These are phyloP conservation scores for Iberis pinnata DNA, from an alignment of 345 rosid species.

Conservation along the genomic window DNA sequence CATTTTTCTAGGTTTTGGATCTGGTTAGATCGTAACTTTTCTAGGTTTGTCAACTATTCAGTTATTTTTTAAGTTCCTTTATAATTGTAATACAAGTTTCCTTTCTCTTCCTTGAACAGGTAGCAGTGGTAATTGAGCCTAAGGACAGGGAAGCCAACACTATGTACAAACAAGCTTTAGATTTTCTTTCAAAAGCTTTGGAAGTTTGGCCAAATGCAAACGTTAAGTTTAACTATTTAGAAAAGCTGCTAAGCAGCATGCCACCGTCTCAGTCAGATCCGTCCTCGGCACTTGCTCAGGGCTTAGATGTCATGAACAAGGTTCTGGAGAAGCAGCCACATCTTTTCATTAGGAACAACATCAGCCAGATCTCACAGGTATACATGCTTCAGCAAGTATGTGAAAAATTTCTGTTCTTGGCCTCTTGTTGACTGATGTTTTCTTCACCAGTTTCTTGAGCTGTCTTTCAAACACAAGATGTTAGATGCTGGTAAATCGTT, in stretches of 20 bases:
- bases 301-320: conserved; percentile 96
- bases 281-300: conserved; percentile 89
- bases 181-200: conserved; percentile 85
- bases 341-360: conserved; percentile 80
- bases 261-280: conserved; percentile 95
- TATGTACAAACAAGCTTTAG: conserved; percentile 89
- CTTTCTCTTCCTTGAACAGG: conserved; percentile 42
- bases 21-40: too few relatives aligned
- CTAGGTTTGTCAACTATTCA: too few relatives aligned
- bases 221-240: conserved; percentile 89
- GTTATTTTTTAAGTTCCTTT: conserved; percentile 8
- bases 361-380: conserved; percentile 88
- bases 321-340: conserved; percentile 96
- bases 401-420: conserved; percentile 9
- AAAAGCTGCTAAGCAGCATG: conserved; percentile 74
- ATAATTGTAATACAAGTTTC: conserved; percentile 12
- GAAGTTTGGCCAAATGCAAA: conserved; percentile 98
- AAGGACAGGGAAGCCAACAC: conserved; percentile 86
- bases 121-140: conserved; percentile 90
- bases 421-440: conserved; percentile 20
- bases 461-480: conserved; percentile 90
- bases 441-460: conserved; percentile 76
- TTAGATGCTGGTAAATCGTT: conserved; percentile 89
- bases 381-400: conserved; percentile 25
- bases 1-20: too few relatives aligned